These are phyloP conservation scores for Hyaloscypha bicolor DNA, from an alignment of 495 filamentous ascomycete species.

Conservation along the genomic window DNA sequence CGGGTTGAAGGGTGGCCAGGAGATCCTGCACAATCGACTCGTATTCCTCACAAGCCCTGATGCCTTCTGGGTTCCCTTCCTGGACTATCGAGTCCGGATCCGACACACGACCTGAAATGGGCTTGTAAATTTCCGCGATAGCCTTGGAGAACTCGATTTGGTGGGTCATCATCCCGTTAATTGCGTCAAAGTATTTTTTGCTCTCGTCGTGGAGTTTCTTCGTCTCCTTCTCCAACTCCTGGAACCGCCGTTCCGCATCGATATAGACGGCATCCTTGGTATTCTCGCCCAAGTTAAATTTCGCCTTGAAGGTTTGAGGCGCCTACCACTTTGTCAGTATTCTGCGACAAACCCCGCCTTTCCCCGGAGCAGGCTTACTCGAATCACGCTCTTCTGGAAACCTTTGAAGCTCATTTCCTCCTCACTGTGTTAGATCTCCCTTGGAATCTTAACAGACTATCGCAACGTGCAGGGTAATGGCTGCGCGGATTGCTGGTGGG, in stretches of 20 bases:
- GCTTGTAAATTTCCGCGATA: conserved; percentile 95
- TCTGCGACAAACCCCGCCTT: conserved; percentile 27
- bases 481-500: not conserved
- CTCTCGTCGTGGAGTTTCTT: conserved; percentile 95
- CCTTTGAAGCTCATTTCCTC: conserved; percentile 91
- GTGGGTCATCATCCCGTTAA: conserved; percentile 96
- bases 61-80: conserved; percentile 92
- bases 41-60: conserved; percentile 95
- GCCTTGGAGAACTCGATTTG: conserved; percentile 99
- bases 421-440: conserved; percentile 15
- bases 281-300: conserved; percentile 92
- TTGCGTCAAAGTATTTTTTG: conserved; percentile 93
- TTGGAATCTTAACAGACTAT: not conserved
- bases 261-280: conserved; percentile 93
- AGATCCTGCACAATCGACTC: conserved; percentile 88
- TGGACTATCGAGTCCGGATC: conserved; percentile 81
- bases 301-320: conserved; percentile 86
- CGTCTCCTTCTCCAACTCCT: conserved; percentile 93
- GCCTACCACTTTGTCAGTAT: conserved; percentile 53
- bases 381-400: conserved; percentile 82
- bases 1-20: conserved; percentile 82
- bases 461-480: not conserved
- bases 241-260: conserved; percentile 91
- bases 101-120: conserved; percentile 92
- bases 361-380: conserved; percentile 56